A percentile compares a stretch with the other conserved stretches of the same genome.
Evolutionary conservation across 371 early-diverging fungal species (phyloP).

Genomic region (Mucor piriformis): DNA sequence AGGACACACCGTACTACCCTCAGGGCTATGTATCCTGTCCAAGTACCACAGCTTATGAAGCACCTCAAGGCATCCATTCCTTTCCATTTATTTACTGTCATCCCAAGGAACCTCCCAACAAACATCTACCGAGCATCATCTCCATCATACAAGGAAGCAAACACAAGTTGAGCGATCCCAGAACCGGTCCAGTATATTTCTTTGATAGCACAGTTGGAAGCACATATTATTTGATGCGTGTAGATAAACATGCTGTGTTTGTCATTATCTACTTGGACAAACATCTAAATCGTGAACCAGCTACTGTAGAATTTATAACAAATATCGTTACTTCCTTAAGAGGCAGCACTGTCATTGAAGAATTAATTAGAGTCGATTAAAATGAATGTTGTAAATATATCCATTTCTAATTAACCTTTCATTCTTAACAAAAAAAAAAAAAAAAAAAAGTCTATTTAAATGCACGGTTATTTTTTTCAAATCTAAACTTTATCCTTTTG

Average conservation of each 20-base stretch:
- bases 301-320: constrained; percentile 58
- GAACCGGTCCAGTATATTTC: constrained; percentile 49
- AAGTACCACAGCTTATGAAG: constrained; percentile 50
- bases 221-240: constrained; percentile 62
- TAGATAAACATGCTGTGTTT: constrained; percentile 60
- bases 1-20: constrained; percentile 52
- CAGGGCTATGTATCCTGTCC: constrained; percentile 56
- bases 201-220: constrained; percentile 59
- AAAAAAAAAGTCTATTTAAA: background rate
- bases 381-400: constrained; percentile 6
- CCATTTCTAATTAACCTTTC: background rate
- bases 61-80: constrained; percentile 67
- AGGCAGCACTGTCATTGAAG: constrained; percentile 43
- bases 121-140: constrained; percentile 65
- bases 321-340: constrained; percentile 39
- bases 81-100: constrained; percentile 71
- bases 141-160: constrained; percentile 65
- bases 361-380: constrained; percentile 36
- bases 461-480: background rate
- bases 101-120: constrained; percentile 64
- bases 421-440: background rate
- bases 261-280: constrained; percentile 63
- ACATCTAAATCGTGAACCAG: constrained; percentile 53
- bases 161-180: constrained; percentile 48
- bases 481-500: background rate